Evolutionary conservation across 2,329 filamentous ascomycete species (phyloP).

Genomic region (Penicillium fuscoglaucum): DNA sequence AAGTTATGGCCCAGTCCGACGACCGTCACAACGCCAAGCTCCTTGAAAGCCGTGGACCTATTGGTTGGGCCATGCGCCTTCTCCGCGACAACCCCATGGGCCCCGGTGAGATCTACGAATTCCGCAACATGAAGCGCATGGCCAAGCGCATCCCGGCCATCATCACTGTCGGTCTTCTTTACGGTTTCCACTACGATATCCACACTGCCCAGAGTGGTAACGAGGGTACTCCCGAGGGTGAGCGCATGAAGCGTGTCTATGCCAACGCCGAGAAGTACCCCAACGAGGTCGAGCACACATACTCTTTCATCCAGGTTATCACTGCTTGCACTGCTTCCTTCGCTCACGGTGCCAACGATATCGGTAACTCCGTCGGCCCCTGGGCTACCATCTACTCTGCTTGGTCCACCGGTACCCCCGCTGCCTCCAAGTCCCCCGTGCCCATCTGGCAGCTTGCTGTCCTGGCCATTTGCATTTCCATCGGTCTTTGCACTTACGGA

Average conservation of each 20-base stretch:
- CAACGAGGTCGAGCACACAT: conserved; percentile 67
- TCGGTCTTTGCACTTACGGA: conserved; percentile 71
- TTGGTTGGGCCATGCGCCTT: conserved; percentile 81
- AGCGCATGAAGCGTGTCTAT: conserved; percentile 70
- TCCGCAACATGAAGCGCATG: conserved; percentile 65
- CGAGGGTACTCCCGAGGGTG: conserved; percentile 69
- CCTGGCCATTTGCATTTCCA: conserved; percentile 61
- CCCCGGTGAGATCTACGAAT: conserved; percentile 71
- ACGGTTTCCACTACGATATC: conserved; percentile 80
- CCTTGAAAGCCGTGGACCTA: conserved; percentile 61
- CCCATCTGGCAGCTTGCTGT: conserved; percentile 77
- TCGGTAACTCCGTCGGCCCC: conserved; percentile 68
- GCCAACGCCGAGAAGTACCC: conserved; percentile 63
- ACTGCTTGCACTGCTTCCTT: conserved; percentile 55
- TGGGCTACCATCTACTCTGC: conserved; percentile 71
- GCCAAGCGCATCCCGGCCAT: conserved; percentile 68
- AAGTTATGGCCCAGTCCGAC: conserved; percentile 59
- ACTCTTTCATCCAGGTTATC: conserved; percentile 56
- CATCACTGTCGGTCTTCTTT: conserved; percentile 63
- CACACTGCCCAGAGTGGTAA: conserved; percentile 73
- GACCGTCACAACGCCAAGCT: conserved; percentile 64
- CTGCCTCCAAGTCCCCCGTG: conserved; percentile 63
- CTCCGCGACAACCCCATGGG: conserved; percentile 74
- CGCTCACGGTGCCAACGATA: conserved; percentile 73
- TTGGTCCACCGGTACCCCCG: conserved; percentile 64